Evolutionary conservation across 2,329 filamentous ascomycete species (phyloP), one percentile per base, ranked within the genome.

Genomic region (Ophiocordyceps australis): DNA sequence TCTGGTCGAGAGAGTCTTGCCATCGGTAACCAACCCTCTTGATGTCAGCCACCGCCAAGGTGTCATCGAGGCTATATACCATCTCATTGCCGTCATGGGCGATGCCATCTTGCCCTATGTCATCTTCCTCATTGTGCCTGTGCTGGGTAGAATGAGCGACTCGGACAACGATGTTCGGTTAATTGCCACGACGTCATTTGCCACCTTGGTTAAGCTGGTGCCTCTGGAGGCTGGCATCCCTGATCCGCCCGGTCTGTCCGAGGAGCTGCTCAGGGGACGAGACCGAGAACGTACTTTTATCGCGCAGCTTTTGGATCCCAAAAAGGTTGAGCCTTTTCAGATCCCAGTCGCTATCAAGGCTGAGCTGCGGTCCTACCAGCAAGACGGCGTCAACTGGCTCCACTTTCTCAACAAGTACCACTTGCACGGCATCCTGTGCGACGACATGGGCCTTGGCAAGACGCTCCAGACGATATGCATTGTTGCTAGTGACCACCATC

Each of bases 361-460:
- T 0, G 82, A 92, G 41, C 66, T 98, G 26, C 80, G 89, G 35
- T 92, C 85, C 0, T 98, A 98, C 45, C 91, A 98, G 49, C 89
- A 98, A 50, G 89, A 98, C 28, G 89, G 89, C 46, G 86, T 98
- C 44, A 98, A 98, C 46, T 98, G 89, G 89, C 69, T 98, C 26
- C 75, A 91, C 29, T 98, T 98, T 55, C 73, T 98, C 38, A 98
- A 98, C 48, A 85, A 85, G 30, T 98, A 95, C 46, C 86, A 98
- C 41, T 69, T 98, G 2, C 91, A 98, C 40, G 89, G 89, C 25
- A 94, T 98, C 49, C 79, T 98, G 31, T 98, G 89, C 46, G 89
- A 98, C 43, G 89, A 98, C 48, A 98, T 98, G 89, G 89, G 89
- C 42, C 76, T 98, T 16, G 89, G 89, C 25, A 98, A 98, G 57